phyloP scores from a whole-genome alignment of 768 basidiomycete genomes.

The Leucocoprinus sp. region DNA sequence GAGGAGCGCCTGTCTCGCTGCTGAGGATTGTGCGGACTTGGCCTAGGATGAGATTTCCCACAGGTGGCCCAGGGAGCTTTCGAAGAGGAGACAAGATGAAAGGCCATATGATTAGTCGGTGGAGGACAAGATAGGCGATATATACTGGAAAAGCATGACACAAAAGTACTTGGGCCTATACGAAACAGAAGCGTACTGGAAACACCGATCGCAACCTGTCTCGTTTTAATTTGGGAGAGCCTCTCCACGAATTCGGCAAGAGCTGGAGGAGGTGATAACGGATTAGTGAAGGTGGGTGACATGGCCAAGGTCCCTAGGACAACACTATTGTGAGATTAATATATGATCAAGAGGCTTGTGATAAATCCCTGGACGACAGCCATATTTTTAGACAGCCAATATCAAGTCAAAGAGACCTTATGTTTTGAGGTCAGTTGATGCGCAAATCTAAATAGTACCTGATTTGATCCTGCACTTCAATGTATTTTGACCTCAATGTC shows the following conservation, averaged over 20 bases:
- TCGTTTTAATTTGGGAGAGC: not conserved
- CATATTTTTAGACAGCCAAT: no score
- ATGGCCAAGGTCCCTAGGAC: not conserved
- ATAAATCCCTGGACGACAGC: no score
- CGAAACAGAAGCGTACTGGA: not conserved
- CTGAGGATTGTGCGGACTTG: constrained; percentile 30
- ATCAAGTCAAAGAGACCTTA: no score
- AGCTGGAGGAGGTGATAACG: not conserved
- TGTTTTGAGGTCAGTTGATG: not conserved
- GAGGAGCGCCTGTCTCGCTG: constrained; percentile 34
- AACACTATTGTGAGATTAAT: not conserved
- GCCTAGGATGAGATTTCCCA: constrained; percentile 24
- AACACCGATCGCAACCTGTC: not conserved
- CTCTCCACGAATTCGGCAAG: constrained; percentile 1
- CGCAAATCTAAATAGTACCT: no score
- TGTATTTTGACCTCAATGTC: constrained; percentile 67
- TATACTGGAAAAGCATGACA: not conserved
- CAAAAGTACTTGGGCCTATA: not conserved
- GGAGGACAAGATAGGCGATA: constrained; percentile 10
- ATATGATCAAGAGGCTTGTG: constrained; percentile 1
- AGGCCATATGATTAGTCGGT: constrained; percentile 24
- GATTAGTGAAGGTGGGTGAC: constrained; percentile 3
- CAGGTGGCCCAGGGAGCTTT: constrained; percentile 20
- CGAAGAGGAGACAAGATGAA: constrained; percentile 23
- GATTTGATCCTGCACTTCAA: constrained; percentile 15